Percentiles rank a stretch among this genome's conserved stretches.
Conservation (phyloP, 164 flowering plant genomes). For the Dillenia turbinata region DNA sequence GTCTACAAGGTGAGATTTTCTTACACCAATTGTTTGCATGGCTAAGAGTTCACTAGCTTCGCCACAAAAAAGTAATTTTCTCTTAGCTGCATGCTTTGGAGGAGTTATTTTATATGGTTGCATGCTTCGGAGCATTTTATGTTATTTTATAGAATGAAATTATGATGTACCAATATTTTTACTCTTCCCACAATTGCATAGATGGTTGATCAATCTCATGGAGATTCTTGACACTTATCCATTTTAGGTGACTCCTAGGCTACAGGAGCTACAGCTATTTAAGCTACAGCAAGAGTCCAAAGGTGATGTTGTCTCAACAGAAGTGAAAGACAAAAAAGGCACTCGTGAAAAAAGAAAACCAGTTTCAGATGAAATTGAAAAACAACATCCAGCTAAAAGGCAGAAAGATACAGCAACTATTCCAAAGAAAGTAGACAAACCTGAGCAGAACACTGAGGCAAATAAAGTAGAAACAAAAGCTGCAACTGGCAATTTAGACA, state of each 20-base stretch:
- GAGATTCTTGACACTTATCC: neutral
- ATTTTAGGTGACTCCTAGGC: constrained; percentile 73
- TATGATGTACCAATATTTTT: no score
- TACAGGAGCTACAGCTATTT: constrained; percentile 64
- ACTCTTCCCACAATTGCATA: no score
- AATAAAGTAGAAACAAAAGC: constrained; percentile 13
- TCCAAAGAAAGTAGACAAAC: constrained; percentile 20
- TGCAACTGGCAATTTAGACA: constrained; percentile 16
- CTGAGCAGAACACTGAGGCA: constrained; percentile 22
- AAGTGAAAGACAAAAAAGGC: constrained; percentile 38
- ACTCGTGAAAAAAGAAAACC: constrained; percentile 65
- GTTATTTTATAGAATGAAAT: no score
- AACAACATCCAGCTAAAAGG: constrained; percentile 56
- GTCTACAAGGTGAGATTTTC: no score
- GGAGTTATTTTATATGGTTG: no score
- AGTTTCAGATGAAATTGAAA: constrained; percentile 28
- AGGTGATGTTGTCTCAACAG: constrained; percentile 21
- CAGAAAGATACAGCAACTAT: constrained; percentile 35
- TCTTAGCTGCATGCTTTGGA: no score
- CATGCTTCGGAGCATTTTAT: no score
- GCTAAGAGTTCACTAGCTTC: no score
- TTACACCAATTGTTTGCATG: no score
- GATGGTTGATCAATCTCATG: no score
- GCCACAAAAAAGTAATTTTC: no score
- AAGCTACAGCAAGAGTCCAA: constrained; percentile 64